A percentile compares a stretch with the other conserved stretches of the same genome.
These are phyloP conservation scores for Leptomonas pyrrhocoris DNA, from an alignment of 208 protist species.

Conservation along the genomic window DNA sequence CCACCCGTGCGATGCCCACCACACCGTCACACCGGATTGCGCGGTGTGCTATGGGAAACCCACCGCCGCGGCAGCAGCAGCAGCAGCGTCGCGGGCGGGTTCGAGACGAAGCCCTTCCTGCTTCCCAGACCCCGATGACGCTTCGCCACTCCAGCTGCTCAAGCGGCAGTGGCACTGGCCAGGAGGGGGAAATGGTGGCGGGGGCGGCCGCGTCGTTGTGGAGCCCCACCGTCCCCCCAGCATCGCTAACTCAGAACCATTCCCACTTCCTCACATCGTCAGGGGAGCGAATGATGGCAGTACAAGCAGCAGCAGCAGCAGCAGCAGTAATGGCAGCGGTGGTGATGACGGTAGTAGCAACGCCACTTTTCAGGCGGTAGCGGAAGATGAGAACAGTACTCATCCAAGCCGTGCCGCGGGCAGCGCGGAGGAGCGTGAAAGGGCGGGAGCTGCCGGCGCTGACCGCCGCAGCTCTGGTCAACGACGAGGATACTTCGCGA, in stretches of 20 bases:
- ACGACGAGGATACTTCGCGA: too few relatives aligned
- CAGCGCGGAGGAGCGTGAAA: not conserved
- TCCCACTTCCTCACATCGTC: not conserved
- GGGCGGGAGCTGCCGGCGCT: not conserved
- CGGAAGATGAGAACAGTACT: too few relatives aligned
- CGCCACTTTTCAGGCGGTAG: not conserved
- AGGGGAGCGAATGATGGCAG: not conserved
- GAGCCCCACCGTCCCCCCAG: constrained; percentile 8
- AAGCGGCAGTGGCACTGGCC: constrained; percentile 14
- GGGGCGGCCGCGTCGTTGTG: not conserved
- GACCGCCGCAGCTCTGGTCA: not conserved
- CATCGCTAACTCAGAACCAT: constrained; percentile 5
- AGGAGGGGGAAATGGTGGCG: not conserved
- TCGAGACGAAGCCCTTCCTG: not conserved
- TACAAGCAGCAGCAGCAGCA: not conserved
- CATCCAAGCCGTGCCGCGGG: not conserved
- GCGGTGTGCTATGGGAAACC: not conserved
- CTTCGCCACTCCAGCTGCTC: not conserved
- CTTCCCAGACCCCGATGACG: not conserved
- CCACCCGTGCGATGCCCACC: not conserved
- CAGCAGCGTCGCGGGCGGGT: not conserved
- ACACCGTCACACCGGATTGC: not conserved
- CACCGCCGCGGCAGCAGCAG: not conserved
- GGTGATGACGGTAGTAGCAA: not conserved
- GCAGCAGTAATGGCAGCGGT: not conserved